These are phyloP conservation scores for Claviceps cyperi DNA, from an alignment of 2,329 filamentous ascomycete species.

Conservation along the genomic window DNA sequence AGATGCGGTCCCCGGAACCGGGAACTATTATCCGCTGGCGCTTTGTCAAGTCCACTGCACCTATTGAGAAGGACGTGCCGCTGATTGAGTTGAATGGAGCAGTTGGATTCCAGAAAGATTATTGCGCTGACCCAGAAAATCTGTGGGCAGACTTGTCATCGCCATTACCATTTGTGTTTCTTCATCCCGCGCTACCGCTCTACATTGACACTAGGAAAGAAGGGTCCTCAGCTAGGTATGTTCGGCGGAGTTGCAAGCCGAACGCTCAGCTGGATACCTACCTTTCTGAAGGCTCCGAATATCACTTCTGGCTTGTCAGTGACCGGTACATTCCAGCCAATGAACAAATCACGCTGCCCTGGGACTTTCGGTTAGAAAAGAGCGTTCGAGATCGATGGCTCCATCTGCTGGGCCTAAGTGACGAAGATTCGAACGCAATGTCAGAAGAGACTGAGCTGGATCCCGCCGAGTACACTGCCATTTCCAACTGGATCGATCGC, in stretches of 20 bases:
- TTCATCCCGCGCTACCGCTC: conserved; percentile 75
- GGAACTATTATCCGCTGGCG: conserved; percentile 49
- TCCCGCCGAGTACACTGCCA: conserved; percentile 43
- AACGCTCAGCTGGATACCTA: conserved; percentile 83
- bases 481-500: conserved; percentile 50
- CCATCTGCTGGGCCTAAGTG: conserved; percentile 45
- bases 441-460: conserved; percentile 40
- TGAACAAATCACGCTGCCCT: conserved; percentile 49
- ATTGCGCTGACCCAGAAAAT: conserved; percentile 51
- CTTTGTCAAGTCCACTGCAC: conserved; percentile 37
- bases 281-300: conserved; percentile 62
- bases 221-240: conserved; percentile 73
- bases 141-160: conserved; percentile 52
- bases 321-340: conserved; percentile 55
- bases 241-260: conserved; percentile 81
- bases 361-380: conserved; percentile 52
- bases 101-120: conserved; percentile 59
- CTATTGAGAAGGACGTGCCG: conserved; percentile 42
- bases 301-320: conserved; percentile 87
- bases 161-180: conserved; percentile 64
- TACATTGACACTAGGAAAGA: conserved; percentile 86
- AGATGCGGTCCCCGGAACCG: conserved; percentile 19
- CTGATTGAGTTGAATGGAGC: conserved; percentile 63
- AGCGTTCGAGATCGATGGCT: conserved; percentile 38
- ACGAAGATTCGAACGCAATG: conserved; percentile 35